A percentile compares a stretch with the other conserved stretches of the same genome.
These are phyloP conservation scores for Tylopilus orsonianus DNA, from an alignment of 1,284 basidiomycete genomes.

Conservation along the genomic window DNA sequence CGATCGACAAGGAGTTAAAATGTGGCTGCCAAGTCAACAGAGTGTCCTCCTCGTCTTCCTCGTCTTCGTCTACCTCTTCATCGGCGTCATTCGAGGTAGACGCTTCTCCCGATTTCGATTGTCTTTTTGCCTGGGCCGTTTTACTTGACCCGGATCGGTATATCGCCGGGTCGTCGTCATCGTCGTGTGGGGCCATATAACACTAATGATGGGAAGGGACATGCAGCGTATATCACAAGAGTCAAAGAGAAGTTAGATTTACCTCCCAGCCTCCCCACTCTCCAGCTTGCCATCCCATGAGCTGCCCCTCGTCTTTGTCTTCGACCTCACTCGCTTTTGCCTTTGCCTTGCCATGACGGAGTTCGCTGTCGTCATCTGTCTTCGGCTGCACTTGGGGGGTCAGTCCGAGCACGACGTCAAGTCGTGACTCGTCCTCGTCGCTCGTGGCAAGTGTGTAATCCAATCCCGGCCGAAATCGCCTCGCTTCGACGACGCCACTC, in stretches of 20 bases:
- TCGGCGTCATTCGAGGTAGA: conserved; percentile 23
- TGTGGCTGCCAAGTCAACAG: conserved; percentile 87
- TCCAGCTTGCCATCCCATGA: conserved; percentile 69
- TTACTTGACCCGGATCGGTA: conserved; percentile 73
- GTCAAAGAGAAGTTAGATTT: conserved; percentile 15
- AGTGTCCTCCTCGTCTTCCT: conserved; percentile 69
- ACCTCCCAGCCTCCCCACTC: conserved; percentile 96
- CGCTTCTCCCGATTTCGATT: conserved; percentile 9
- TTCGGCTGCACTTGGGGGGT: conserved; percentile 65
- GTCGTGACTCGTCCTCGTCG: conserved; percentile 76
- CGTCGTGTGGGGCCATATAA: conserved; percentile 92
- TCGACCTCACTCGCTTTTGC: conserved; percentile 34
- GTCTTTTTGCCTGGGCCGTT: conserved; percentile 35
- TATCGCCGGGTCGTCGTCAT: conserved; percentile 91
- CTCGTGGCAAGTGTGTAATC: conserved; percentile 96
- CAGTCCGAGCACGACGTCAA: conserved; percentile 89
- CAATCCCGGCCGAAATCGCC: conserved; percentile 89
- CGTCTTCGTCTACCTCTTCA: conserved; percentile 33
- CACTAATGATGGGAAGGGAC: conserved; percentile 50
- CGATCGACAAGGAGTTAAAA: conserved; percentile 89
- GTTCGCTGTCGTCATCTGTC: conserved; percentile 6
- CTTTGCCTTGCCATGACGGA: conserved; percentile 22
- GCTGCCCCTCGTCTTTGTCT: conserved; percentile 35
- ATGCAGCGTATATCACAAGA: not conserved
- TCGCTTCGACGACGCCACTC: conserved; percentile 72